Evolutionary conservation across 345 rosid species (phyloP).

Genomic region (Citrus unshiu): DNA sequence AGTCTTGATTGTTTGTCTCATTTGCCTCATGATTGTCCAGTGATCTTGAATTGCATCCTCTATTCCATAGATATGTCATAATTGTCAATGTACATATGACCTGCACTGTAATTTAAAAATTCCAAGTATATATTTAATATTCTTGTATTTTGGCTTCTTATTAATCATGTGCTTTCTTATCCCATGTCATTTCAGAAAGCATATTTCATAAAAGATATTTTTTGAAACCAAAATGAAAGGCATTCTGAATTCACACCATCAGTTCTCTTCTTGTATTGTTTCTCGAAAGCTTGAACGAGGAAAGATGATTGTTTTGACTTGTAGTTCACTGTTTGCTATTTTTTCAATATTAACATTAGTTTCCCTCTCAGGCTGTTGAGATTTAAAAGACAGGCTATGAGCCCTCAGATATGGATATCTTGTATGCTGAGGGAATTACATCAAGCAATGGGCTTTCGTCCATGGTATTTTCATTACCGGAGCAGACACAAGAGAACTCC

Average conservation of each 20-base stretch:
- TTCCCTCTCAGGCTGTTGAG: conserved; percentile 64
- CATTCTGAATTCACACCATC: neutral
- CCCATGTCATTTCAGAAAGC: neutral
- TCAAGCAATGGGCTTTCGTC: conserved; percentile 61
- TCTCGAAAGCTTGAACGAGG: neutral
- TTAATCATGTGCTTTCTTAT: neutral
- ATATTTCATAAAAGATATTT: neutral
- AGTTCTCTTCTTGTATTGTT: neutral
- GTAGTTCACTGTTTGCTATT: neutral
- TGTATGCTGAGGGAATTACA: conserved; percentile 73
- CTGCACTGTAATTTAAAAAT: neutral
- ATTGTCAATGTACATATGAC: too few relatives aligned
- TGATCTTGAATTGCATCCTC: neutral
- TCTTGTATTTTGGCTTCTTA: neutral
- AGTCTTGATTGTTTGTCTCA: neutral
- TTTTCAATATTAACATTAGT: neutral
- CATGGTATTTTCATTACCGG: conserved; percentile 77
- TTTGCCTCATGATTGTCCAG: neutral
- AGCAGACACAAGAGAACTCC: conserved; percentile 22
- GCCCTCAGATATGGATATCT: conserved; percentile 80
- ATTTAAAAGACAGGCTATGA: conserved; percentile 60
- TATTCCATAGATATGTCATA: neutral
- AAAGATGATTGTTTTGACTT: neutral
- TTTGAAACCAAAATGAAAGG: neutral
- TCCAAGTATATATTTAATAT: neutral